phyloP scores from a whole-genome alignment of 2,329 filamentous ascomycete genomes.

The Biscogniauxia sp. region DNA sequence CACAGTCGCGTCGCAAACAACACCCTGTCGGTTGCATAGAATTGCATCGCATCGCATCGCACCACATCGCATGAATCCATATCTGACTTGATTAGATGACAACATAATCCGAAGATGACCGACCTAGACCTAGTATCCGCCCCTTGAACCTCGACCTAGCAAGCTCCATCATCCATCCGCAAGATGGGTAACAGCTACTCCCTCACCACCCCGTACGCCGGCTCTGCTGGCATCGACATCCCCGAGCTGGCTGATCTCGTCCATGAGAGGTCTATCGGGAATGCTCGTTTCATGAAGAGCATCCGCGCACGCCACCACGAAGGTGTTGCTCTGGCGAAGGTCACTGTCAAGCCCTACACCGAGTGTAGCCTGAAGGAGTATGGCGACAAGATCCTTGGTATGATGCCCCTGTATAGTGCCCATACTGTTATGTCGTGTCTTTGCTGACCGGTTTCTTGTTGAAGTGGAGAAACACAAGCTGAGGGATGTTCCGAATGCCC shows the following conservation, averaged over 20 bases:
- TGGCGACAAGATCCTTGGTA: conserved; percentile 72
- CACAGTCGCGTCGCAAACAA: neutral
- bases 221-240: conserved; percentile 89
- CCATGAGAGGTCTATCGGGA: conserved; percentile 90
- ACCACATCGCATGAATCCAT: neutral
- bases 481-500: conserved; percentile 81
- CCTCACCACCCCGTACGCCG: conserved; percentile 84
- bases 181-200: conserved; percentile 97
- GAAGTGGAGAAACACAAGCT: conserved; percentile 76
- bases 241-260: conserved; percentile 86
- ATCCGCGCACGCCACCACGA: conserved; percentile 87
- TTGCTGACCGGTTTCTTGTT: conserved; percentile 10
- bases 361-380: conserved; percentile 79
- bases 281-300: conserved; percentile 93
- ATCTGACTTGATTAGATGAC: neutral
- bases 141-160: conserved; percentile 10
- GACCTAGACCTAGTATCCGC: neutral
- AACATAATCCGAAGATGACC: conserved; percentile 17
- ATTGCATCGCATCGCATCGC: neutral
- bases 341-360: conserved; percentile 88
- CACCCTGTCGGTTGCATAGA: neutral
- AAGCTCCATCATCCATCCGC: conserved; percentile 21
- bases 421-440: neutral
- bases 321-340: conserved; percentile 89
- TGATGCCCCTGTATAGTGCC: conserved; percentile 26